Evolutionary conservation across 164 flowering plant genomes (phyloP).

Genomic region (Litsea cubeba): DNA sequence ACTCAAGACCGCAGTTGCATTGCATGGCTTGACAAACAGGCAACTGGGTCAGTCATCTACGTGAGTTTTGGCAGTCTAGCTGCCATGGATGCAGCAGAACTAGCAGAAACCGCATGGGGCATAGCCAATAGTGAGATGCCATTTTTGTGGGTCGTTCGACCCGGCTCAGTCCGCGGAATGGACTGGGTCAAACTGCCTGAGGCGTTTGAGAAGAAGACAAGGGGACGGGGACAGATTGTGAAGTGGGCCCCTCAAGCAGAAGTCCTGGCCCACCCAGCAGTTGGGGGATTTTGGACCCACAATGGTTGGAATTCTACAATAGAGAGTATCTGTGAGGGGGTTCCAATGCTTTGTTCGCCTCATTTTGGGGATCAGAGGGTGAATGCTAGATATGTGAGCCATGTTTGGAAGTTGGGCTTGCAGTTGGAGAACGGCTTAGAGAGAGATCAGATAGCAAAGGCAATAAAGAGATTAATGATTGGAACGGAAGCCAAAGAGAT

Average conservation of each 20-base stretch:
- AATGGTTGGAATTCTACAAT: constrained; percentile 57
- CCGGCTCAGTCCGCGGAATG: constrained; percentile 18
- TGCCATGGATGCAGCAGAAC: constrained; percentile 12
- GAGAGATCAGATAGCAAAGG: constrained; percentile 27
- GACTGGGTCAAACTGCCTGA: constrained; percentile 18
- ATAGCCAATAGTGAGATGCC: constrained; percentile 29
- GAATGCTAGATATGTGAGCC: constrained; percentile 38
- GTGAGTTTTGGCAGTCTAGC: constrained; percentile 43
- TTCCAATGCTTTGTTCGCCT: constrained; percentile 55
- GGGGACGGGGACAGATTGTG: constrained; percentile 26
- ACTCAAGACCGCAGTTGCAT: constrained; percentile 29
- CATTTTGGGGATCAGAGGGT: constrained; percentile 39
- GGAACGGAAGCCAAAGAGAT: constrained; percentile 37
- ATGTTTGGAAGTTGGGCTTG: constrained; percentile 44
- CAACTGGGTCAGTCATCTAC: constrained; percentile 32
- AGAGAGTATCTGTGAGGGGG: constrained; percentile 51
- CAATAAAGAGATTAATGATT: constrained; percentile 28
- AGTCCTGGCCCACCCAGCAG: constrained; percentile 48
- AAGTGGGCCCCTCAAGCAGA: constrained; percentile 62
- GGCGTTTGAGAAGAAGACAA: constrained; percentile 14
- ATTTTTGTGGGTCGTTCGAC: constrained; percentile 44
- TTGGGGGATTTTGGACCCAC: constrained; percentile 59
- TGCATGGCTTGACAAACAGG: constrained; percentile 36
- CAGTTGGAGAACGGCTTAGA: constrained; percentile 28
- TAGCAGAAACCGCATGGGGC: constrained; percentile 36